phyloP scores from a whole-genome alignment of 805 yeast species.

The Priceomyces medius region DNA sequence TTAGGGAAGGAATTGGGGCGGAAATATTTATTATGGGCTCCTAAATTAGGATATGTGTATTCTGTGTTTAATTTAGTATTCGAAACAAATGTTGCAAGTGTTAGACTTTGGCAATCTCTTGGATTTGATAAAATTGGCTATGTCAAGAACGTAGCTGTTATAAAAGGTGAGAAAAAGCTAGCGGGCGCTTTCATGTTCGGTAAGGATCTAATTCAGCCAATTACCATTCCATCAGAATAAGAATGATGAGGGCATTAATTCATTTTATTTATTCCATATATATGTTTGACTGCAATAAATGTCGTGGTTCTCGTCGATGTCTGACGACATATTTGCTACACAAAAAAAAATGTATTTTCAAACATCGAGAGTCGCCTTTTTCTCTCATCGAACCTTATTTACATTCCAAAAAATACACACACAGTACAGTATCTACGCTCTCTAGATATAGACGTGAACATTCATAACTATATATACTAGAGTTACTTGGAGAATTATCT shows the following conservation, averaged over 20 bases:
- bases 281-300: neutral
- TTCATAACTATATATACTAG: neutral
- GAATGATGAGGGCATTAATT: too few species aligned
- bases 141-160: constrained; percentile 68
- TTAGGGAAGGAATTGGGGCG: constrained; percentile 71
- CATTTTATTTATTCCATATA: too few species aligned
- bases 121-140: constrained; percentile 81
- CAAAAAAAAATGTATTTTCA: neutral
- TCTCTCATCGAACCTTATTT: constrained; percentile 6
- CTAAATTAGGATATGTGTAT: constrained; percentile 72
- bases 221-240: neutral
- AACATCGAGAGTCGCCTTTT: neutral
- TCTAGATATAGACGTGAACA: constrained; percentile 1
- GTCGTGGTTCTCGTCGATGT: neutral
- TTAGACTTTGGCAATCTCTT: constrained; percentile 75
- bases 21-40: constrained; percentile 69
- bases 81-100: constrained; percentile 74
- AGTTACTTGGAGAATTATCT: neutral
- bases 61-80: constrained; percentile 88
- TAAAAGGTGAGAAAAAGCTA: constrained; percentile 60
- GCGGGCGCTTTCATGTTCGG: constrained; percentile 83
- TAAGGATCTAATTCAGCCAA: constrained; percentile 42
- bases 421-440: constrained; percentile 35
- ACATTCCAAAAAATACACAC: constrained; percentile 27
- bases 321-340: constrained; percentile 4